Evolutionary conservation across 106 monocot genomes (phyloP), one percentile per base, ranked within the genome.

Genomic region (Dendrobium huoshanense): DNA sequence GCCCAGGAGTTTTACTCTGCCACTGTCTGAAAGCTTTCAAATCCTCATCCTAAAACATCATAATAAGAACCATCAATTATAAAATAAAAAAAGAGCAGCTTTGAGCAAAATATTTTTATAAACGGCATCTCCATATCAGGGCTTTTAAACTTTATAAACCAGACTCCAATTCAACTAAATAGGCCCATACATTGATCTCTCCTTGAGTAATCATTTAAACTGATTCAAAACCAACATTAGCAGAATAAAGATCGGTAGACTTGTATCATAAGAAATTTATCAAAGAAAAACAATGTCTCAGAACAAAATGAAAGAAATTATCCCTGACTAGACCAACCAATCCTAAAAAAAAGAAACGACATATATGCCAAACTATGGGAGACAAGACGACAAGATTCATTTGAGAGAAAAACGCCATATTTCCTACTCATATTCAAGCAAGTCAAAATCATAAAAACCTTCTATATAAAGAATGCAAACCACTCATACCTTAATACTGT

Each of bases 1-100:
- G 96, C 40, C 96, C 96, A 64, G 96, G 96, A 77, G 96, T 94
- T 78, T 64, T 89, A 84, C 96, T 96, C 85, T 85, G 87, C 96
- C 96, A 96, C 78, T 96, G 96, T 54, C 96, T 83, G 87, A 96
- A 96, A 85, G 76, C 55, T 81, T 89, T 92, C 90, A 96, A 72
- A 83, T 96, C 96, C 72, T 94, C 91, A 77, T 89, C 91, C 96
- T 94, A 77, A 4, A 84, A 80, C 22, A 81, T 41, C 40, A 75
- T 61, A 41, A 70, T 79, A 72, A 20, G 19, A 55, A 45, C 19
- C 77, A 77, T 27, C 44, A 54, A 75, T 15, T 42, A 16, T 0
- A 45, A 19, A 75, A 15, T 10, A 67, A 67, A 7, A 18, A 44
- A 74, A 42, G 3, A 44, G 18, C 43, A 74, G 43, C 9, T 43